Evolutionary conservation across 768 basidiomycete species (phyloP).

Genomic region (Lactifluus echinatus): DNA sequence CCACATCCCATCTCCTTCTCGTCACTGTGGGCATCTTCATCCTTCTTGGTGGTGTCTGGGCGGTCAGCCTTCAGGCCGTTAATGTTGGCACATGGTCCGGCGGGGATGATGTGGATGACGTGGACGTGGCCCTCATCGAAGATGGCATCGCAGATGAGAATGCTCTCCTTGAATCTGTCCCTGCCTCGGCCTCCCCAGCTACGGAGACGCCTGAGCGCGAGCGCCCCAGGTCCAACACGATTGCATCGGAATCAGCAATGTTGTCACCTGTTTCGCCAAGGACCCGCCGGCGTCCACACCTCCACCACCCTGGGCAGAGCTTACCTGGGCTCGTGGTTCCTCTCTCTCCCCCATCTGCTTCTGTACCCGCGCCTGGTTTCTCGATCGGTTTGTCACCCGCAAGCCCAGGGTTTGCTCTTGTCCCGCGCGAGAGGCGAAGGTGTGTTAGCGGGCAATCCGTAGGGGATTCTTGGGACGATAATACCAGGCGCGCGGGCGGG

Average conservation of each 20-base stretch:
- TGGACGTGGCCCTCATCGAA: conserved; percentile 4
- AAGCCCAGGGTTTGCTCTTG: conserved; percentile 69
- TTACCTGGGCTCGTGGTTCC: conserved; percentile 14
- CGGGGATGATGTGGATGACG: conserved; percentile 30
- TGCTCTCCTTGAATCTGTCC: not conserved
- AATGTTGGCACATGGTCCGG: conserved; percentile 37
- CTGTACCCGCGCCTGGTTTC: conserved; percentile 38
- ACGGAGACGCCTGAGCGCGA: conserved; percentile 8
- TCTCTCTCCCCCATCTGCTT: conserved; percentile 6
- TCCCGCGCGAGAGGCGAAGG: conserved; percentile 45
- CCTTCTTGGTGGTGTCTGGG: conserved; percentile 83
- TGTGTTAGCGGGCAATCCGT: conserved; percentile 29
- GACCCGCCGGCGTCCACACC: conserved; percentile 6
- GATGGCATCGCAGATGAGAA: not conserved
- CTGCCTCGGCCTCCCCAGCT: not conserved
- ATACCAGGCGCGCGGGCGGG: conserved; percentile 2
- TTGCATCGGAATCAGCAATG: not conserved
- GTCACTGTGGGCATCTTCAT: conserved; percentile 70
- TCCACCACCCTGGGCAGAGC: not conserved
- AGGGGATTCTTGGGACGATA: conserved; percentile 8
- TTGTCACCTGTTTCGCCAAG: not conserved
- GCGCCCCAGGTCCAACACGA: not conserved
- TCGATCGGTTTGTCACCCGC: conserved; percentile 69
- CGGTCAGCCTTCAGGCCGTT: conserved; percentile 68
- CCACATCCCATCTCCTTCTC: conserved; percentile 58